Evolutionary conservation across 257 asterid genomes (phyloP), one percentile per base, ranked within the genome.

Genomic region (Jasminum sambac): DNA sequence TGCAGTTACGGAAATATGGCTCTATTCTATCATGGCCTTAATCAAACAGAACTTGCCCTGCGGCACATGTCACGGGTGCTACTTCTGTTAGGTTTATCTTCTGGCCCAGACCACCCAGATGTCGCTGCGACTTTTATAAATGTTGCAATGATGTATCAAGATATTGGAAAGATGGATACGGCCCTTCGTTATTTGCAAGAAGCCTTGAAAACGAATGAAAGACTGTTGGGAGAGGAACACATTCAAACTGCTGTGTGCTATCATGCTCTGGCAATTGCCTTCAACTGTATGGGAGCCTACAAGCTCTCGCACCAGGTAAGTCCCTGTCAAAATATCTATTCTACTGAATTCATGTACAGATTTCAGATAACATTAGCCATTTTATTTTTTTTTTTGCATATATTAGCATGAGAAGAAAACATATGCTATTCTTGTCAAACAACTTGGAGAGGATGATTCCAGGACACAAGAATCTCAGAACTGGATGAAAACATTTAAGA

Each of bases 91-190:
- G 76, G 95, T 72, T 83, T 88, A 59, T 91, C 96, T 23, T 94
- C 95, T 46, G 98, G 99, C 19, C 96, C 97, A 42, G 96, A 91
- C 77, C 99, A 95, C 79, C 99, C 99, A 16, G 97, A 95, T 75
- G 95, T 91, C 68, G 98, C 99, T 65, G 95, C 98, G 11, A 95
- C 99, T 42, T 91, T 86, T 76, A 91, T 95, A 66, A 95, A 95
- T 75, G 96, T 91, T 19, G 99, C 98, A 11, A 95, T 95, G 98
- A 95, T 95, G 99, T 91, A 95, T 80, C 96, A 95, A 85, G 99
- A 89, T 77, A 80, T 80, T 10, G 96, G 96, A 63, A 89, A 88
- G 79, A 86, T 94, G 95, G 84, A 88, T 71, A 86, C 88, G 10
- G 97, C 99, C 74, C 97, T 94, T 76, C 88, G 97, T 71, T 94